Base-by-base conservation (phyloP, 371 early-diverging fungal genomes). In the Mucor plumbeus region DNA sequence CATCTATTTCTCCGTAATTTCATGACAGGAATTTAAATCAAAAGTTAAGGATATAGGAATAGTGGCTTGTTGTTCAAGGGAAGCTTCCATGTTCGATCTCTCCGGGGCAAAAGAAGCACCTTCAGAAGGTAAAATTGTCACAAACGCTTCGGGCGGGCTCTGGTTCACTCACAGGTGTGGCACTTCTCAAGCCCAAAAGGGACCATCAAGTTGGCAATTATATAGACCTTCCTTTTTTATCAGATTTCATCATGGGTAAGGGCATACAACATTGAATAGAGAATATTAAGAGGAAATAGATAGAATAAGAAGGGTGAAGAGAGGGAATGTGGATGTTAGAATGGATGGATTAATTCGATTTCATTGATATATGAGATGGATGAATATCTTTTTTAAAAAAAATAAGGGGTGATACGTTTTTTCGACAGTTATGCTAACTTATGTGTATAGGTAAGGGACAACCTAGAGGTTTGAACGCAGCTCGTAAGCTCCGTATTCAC, bases 401-500 rank as follows among this genome's bases (percentile, higher is more conserved):
- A 10, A 48, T 43, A 43, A 43, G 43, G 43, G 43, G 43, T 15
- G 15, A 8, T 21, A 15, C 7, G 19, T n/a, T 8, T 19, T 8
- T 19, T 19, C n/a, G n/a, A 19, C 48, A 48, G 17, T 48, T 19
- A 48, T 48, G 48, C 48, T 48, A 48, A 48, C 48, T 7, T 6
- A 48, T 8, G 19, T 17, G 10, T 61, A 5, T 84, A 92, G 92
- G 92, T 88, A 92, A 92, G 83, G 92, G 95, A 85, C 94, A 97
- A 86, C 96, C 97, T 76, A 91, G 94, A 88, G 99, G 99, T 90
- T 92, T 99, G 80, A 93, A 97, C 89, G 95, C 97, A 77, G 99
- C 99, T 74, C 97, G 98, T 85, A 97, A 98, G 88, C 90, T 99
- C 73, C 97, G 98, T 84, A 96, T 90, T 78, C 88, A 90, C 76